These are phyloP conservation scores for Moesziomyces aphidis DNA, from an alignment of 1,284 basidiomycete genomes.

Conservation along the genomic window DNA sequence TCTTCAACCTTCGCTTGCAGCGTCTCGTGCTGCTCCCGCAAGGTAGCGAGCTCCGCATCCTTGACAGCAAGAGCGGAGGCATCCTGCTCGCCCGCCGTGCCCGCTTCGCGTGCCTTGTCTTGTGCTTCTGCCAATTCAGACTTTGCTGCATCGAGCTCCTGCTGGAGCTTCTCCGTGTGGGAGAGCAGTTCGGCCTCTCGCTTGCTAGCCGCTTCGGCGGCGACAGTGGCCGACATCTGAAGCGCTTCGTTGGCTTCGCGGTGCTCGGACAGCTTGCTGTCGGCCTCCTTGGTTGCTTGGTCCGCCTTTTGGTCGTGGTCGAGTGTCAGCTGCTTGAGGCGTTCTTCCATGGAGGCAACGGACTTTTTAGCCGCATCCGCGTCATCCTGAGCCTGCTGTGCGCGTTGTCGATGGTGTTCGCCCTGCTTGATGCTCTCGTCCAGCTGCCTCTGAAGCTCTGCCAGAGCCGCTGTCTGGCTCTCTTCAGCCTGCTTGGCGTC, in stretches of 20 bases:
- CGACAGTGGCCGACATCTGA: constrained; percentile 3
- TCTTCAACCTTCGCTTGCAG: constrained; percentile 19
- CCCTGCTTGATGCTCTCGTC: constrained; percentile 22
- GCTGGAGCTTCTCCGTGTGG: constrained; percentile 25
- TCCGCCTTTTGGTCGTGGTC: constrained; percentile 26
- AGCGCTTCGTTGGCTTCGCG: constrained; percentile 28
- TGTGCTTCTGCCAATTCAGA: constrained; percentile 21
- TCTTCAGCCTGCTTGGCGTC: constrained; percentile 12
- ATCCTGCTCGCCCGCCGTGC: constrained; percentile 20
- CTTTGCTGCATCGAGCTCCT: constrained; percentile 23
- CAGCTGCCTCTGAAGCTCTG: constrained; percentile 22
- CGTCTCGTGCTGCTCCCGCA: constrained; percentile 14
- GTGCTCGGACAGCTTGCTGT: constrained; percentile 28
- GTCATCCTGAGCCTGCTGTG: constrained; percentile 27
- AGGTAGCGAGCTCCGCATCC: constrained; percentile 22
- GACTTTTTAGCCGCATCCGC: constrained; percentile 17
- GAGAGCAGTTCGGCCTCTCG: constrained; percentile 12
- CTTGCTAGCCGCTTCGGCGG: constrained; percentile 25
- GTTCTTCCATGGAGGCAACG: constrained; percentile 23
- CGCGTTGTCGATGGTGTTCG: constrained; percentile 22
- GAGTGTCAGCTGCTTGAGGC: constrained; percentile 22
- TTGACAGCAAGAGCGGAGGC: constrained; percentile 33
- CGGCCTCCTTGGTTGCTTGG: constrained; percentile 6
- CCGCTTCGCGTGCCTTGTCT: constrained; percentile 21
- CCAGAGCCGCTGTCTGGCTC: constrained; percentile 19